phyloP scores from a whole-genome alignment of 305 asterid genomes.

The Fraxinus greggii region DNA sequence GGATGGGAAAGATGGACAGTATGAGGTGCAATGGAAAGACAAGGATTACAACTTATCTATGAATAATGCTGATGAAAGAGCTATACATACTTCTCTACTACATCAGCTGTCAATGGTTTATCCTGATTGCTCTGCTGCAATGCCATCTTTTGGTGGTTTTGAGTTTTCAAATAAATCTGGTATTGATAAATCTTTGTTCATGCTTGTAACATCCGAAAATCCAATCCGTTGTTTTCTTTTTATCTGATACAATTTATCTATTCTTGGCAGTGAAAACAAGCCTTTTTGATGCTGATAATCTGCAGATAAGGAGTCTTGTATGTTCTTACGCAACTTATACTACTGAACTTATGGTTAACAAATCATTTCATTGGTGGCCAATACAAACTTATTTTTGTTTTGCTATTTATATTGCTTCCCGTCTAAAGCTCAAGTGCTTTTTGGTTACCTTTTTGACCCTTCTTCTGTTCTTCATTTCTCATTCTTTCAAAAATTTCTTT shows the following conservation, averaged over 20 bases:
- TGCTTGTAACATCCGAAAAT: not conserved
- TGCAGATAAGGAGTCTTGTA: constrained; percentile 75
- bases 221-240: not conserved
- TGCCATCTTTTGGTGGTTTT: constrained; percentile 65
- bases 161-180: constrained; percentile 74
- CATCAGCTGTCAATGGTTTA: constrained; percentile 54
- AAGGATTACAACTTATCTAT: constrained; percentile 33
- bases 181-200: constrained; percentile 25
- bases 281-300: constrained; percentile 51
- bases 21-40: constrained; percentile 62
- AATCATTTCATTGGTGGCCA: not conserved
- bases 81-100: constrained; percentile 60
- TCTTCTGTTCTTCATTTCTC: constrained; percentile 11
- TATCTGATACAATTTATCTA: constrained; percentile 29
- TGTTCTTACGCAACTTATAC: constrained; percentile 33
- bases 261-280: constrained; percentile 70
- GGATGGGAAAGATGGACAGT: constrained; percentile 45
- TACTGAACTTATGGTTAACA: constrained; percentile 3
- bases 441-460: constrained; percentile 3
- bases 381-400: not conserved
- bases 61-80: constrained; percentile 46
- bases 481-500: not conserved
- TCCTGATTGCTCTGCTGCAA: constrained; percentile 55
- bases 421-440: constrained; percentile 4
- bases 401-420: not conserved